These are phyloP conservation scores for Irpex sp. DNA, from an alignment of 1,284 basidiomycete species.

Conservation along the genomic window DNA sequence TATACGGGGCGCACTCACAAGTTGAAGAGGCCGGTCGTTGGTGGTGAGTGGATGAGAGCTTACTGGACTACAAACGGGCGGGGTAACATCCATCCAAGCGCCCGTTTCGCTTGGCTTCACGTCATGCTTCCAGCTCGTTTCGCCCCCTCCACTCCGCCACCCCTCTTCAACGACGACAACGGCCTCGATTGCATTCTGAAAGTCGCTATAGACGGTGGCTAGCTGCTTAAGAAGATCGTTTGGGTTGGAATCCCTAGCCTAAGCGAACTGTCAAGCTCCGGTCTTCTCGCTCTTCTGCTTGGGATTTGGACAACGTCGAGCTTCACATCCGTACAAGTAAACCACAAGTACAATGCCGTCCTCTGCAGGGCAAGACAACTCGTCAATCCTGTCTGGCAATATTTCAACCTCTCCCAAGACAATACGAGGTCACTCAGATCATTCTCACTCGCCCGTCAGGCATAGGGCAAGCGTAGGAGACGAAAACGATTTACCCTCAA, in stretches of 20 bases:
- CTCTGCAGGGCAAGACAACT: conserved; percentile 19
- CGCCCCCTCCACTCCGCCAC: background rate
- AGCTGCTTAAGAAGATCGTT: background rate
- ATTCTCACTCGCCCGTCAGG: conserved; percentile 27
- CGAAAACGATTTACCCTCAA: conserved; percentile 37
- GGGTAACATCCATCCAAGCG: background rate
- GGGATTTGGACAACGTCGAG: too few species aligned
- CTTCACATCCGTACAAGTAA: background rate
- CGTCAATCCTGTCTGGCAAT: conserved; percentile 23
- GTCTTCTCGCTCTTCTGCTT: too few species aligned
- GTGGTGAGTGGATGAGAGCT: background rate
- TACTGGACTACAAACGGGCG: background rate
- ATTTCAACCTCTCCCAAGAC: conserved; percentile 42
- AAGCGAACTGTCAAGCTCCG: too few species aligned
- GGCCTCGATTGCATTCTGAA: background rate
- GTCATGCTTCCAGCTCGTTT: background rate
- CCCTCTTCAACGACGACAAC: background rate
- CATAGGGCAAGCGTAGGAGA: conserved; percentile 40
- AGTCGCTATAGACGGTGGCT: background rate
- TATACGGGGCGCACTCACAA: conserved; percentile 15
- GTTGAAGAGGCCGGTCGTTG: conserved; percentile 2
- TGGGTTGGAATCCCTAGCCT: too few species aligned
- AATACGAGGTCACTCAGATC: conserved; percentile 34
- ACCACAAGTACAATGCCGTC: conserved; percentile 20
- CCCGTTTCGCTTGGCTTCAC: background rate